Conservation (phyloP, 345 rosid species). For the Eucalyptus cloeziana region DNA sequence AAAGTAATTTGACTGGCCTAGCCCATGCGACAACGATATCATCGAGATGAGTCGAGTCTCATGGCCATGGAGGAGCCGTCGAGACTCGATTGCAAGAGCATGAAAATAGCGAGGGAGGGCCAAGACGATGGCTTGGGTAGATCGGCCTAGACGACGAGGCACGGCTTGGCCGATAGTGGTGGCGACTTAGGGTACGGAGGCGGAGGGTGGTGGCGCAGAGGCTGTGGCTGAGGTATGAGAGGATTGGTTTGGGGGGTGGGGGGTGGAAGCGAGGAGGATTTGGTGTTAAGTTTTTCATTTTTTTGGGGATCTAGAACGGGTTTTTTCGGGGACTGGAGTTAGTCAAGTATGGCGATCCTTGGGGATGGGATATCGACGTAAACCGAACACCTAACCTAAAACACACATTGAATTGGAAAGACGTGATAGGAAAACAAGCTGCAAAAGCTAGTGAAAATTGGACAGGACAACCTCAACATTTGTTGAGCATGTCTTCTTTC, state of each 20-base stretch:
- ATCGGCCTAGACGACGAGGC: not conserved
- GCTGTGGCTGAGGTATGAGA: not conserved
- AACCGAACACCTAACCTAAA: not conserved
- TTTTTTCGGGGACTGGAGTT: not conserved
- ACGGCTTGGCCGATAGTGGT: not conserved
- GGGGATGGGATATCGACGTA: accelerated
- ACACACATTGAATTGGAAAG: not conserved
- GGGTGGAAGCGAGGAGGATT: not conserved
- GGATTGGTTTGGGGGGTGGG: accelerated
- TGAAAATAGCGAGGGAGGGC: not conserved
- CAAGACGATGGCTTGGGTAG: not conserved
- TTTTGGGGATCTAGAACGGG: not conserved
- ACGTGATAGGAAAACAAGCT: not conserved
- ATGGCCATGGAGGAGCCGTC: not conserved
- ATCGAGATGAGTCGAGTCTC: not conserved
- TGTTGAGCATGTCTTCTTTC: not conserved
- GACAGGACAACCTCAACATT: not conserved
- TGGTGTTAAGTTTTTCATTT: not conserved
- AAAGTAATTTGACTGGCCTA: not conserved
- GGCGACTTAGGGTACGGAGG: not conserved
- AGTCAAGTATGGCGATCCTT: not conserved
- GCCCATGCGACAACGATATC: not conserved
- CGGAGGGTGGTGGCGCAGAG: not conserved
- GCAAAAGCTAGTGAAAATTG: not conserved
- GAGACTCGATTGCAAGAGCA: not conserved